phyloP scores from a whole-genome alignment of 805 yeast species.

The Ogataea trehaloabstinens region DNA sequence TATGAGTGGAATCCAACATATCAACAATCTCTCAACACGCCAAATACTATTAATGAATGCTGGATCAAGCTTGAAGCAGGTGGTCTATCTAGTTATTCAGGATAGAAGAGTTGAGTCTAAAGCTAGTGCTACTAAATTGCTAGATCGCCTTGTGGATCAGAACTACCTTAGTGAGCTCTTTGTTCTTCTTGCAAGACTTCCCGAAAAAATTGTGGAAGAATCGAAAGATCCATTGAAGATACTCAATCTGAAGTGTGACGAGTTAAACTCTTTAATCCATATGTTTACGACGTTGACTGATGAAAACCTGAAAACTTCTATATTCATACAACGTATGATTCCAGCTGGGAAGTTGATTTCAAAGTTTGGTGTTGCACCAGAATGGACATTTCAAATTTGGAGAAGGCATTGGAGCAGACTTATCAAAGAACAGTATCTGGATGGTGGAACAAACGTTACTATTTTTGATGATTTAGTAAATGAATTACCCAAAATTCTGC shows the following conservation, averaged over 20 bases:
- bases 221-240: slow-evolving; percentile 59
- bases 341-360: slow-evolving; percentile 40
- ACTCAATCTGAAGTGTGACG: slow-evolving; percentile 70
- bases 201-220: slow-evolving; percentile 36
- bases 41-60: slow-evolving; percentile 69
- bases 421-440: slow-evolving; percentile 22
- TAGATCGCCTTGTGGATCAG: slow-evolving; percentile 42
- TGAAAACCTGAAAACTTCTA: slow-evolving; percentile 41
- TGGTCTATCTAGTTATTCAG: slow-evolving; percentile 57
- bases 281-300: slow-evolving; percentile 59
- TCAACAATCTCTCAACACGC: slow-evolving; percentile 60
- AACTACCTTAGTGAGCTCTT: slow-evolving; percentile 61
- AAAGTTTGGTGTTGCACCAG: slow-evolving; percentile 45
- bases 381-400: slow-evolving; percentile 82
- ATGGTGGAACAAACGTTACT: slow-evolving; percentile 10
- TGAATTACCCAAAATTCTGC: slow-evolving; percentile 14
- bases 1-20: slow-evolving; percentile 78
- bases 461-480: slow-evolving; percentile 12
- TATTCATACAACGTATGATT: slow-evolving; percentile 36
- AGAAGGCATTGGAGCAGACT: slow-evolving; percentile 41
- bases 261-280: slow-evolving; percentile 62
- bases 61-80: slow-evolving; percentile 53
- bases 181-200: slow-evolving; percentile 54
- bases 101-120: slow-evolving; percentile 51
- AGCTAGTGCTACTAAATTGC: slow-evolving; percentile 49